Conservation (phyloP, 1,284 basidiomycete genomes). For the Fomitopsis palustris region DNA sequence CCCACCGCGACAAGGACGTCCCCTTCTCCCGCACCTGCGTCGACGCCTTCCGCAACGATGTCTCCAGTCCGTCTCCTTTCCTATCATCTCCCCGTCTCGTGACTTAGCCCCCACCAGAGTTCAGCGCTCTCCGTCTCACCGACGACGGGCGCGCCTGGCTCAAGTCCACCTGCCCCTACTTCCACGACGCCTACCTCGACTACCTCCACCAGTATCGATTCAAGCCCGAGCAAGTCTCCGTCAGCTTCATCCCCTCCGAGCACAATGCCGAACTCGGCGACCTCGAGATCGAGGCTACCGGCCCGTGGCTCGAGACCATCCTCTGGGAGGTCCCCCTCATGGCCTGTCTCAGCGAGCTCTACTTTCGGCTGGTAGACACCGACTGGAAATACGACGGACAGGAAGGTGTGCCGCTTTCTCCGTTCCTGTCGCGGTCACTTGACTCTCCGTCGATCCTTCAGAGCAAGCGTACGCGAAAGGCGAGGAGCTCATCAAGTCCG, state of each 20-base stretch:
- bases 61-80: constrained; percentile 59
- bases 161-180: constrained; percentile 68
- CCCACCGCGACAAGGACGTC: constrained; percentile 74
- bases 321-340: constrained; percentile 96
- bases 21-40: constrained; percentile 72
- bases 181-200: constrained; percentile 72
- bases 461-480: constrained; percentile 69
- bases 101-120: constrained; percentile 42
- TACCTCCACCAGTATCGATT: constrained; percentile 76
- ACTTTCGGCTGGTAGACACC: constrained; percentile 66
- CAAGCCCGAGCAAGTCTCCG: constrained; percentile 76
- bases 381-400: constrained; percentile 87
- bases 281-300: constrained; percentile 72
- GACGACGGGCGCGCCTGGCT: constrained; percentile 72
- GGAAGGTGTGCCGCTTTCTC: constrained; percentile 51
- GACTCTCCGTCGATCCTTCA: too few relatives aligned
- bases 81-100: not conserved
- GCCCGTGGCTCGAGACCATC: constrained; percentile 88
- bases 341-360: constrained; percentile 81
- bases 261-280: constrained; percentile 55
- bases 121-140: constrained; percentile 62
- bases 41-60: constrained; percentile 60
- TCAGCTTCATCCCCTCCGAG: constrained; percentile 61
- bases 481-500: constrained; percentile 58
- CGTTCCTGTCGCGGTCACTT: too few relatives aligned